These are phyloP conservation scores for Trichosporon ovoides DNA, from an alignment of 1,284 basidiomycete genomes.

Conservation along the genomic window DNA sequence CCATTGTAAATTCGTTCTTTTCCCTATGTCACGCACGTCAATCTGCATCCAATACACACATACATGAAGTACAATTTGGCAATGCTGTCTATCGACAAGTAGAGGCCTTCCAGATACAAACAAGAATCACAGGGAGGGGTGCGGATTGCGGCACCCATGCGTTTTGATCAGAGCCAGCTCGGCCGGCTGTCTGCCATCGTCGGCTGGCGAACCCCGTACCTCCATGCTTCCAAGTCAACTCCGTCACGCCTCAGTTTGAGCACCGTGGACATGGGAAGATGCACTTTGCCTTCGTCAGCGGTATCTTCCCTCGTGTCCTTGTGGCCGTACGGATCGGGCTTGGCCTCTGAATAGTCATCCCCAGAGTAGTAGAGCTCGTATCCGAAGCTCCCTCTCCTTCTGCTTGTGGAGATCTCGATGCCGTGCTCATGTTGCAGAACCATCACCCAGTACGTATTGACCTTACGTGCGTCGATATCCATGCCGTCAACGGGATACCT, in stretches of 20 bases:
- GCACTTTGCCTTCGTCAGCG: background rate
- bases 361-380: background rate
- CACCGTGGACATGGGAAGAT: background rate
- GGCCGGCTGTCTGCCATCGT: background rate
- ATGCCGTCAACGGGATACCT: constrained; percentile 9
- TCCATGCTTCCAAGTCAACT: background rate
- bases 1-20: background rate
- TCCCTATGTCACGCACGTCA: background rate
- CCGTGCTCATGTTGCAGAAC: background rate
- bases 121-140: no score
- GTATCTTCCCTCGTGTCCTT: background rate
- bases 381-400: background rate
- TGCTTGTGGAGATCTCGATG: background rate
- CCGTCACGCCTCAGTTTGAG: background rate
- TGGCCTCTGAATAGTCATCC: background rate
- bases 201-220: background rate
- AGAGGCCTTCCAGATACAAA: background rate
- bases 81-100: background rate
- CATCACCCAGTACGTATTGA: background rate
- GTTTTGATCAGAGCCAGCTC: constrained; percentile 2
- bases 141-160: no score
- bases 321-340: background rate
- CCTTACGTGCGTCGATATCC: background rate
- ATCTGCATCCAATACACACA: no score
- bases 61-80: background rate